Conservation (phyloP, 345 rosid genomes). For the Stellera chamaejasme region DNA sequence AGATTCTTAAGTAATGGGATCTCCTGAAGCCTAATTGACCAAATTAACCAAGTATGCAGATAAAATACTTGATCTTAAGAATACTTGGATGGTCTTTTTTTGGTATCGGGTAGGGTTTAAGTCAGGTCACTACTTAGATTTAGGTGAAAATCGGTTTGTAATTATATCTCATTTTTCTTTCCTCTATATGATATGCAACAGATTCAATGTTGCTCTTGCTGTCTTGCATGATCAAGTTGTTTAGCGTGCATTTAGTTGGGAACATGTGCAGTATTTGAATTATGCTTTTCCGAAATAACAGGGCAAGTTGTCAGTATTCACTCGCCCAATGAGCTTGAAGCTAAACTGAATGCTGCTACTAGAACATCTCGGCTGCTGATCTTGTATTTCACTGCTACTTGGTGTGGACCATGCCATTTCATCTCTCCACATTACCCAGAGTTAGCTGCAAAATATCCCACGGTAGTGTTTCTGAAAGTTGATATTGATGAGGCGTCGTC, state of each 20-base stretch:
- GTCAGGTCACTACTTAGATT: no score
- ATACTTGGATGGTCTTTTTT: no score
- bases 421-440: constrained; percentile 72
- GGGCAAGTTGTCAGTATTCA: constrained; percentile 73
- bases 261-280: not conserved
- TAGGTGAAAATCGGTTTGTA: no score
- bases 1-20: no score
- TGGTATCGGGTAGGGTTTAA: no score
- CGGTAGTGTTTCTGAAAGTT: constrained; percentile 72
- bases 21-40: no score
- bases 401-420: constrained; percentile 95
- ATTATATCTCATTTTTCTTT: no score
- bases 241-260: not conserved
- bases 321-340: constrained; percentile 57
- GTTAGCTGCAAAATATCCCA: constrained; percentile 60
- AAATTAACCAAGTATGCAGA: no score
- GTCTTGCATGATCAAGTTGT: no score
- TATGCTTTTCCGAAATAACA: constrained; percentile 17
- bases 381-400: constrained; percentile 82
- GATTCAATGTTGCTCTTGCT: no score
- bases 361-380: constrained; percentile 64
- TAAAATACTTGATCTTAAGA: no score
- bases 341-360: constrained; percentile 55
- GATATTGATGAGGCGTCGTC: constrained; percentile 61
- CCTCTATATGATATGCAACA: no score